Percentiles rank a stretch among this genome's conserved stretches.
Conservation (phyloP, 371 early-diverging fungal species). For the Mucor plumbeus region DNA sequence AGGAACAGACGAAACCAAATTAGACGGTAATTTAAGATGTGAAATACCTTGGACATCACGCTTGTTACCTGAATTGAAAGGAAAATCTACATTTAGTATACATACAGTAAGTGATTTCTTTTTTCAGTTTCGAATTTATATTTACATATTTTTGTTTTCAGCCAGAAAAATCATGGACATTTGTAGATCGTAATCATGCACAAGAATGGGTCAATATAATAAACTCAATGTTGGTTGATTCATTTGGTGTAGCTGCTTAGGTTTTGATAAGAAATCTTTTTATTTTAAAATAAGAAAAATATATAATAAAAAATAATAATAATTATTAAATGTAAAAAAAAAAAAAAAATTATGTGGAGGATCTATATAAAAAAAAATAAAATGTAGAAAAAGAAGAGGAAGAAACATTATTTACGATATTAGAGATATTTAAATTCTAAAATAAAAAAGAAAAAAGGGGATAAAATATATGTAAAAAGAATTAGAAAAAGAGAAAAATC, state of each 20-base stretch:
- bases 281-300: not conserved
- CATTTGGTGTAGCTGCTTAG: slow-evolving; percentile 50
- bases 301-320: slow-evolving; percentile 7
- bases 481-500: not conserved
- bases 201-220: slow-evolving; percentile 62
- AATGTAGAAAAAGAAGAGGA: not conserved
- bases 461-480: slow-evolving; percentile 10
- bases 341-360: slow-evolving; percentile 9
- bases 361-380: not conserved
- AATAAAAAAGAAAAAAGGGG: not conserved
- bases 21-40: slow-evolving; percentile 46
- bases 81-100: slow-evolving; percentile 63
- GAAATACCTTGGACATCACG: slow-evolving; percentile 65
- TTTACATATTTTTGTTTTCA: slow-evolving; percentile 13
- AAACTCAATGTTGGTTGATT: slow-evolving; percentile 55
- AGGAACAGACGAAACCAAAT: slow-evolving; percentile 42
- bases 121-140: not conserved
- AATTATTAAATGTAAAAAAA: not conserved
- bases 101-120: slow-evolving; percentile 55
- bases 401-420: slow-evolving; percentile 8
- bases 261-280: not conserved
- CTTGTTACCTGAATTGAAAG: slow-evolving; percentile 60
- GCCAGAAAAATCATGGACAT: slow-evolving; percentile 62
- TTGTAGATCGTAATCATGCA: slow-evolving; percentile 62
- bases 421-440: slow-evolving; percentile 9